A percentile compares a stretch with the other conserved stretches of the same genome.
Evolutionary conservation across 2,329 filamentous ascomycete genomes (phyloP).

Genomic region (Fusarium xyrophilum): DNA sequence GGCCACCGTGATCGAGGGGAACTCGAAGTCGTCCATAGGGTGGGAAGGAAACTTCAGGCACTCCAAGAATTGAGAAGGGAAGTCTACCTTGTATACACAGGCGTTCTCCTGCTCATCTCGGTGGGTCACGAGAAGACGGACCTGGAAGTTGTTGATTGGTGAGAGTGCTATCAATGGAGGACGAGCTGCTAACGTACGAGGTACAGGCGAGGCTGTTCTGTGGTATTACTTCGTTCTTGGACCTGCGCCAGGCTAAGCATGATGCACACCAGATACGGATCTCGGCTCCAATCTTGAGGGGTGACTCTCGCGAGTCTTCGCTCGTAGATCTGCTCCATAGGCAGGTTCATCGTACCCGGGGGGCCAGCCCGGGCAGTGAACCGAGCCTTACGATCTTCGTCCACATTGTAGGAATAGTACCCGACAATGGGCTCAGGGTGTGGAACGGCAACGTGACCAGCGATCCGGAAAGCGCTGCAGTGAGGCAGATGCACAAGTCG

Average conservation of each 20-base stretch:
- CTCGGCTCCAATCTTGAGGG: fast-evolving
- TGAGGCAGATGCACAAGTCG: neutral
- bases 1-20: neutral
- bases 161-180: fast-evolving
- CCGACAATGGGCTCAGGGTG: neutral
- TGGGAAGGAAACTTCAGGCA: neutral
- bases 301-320: neutral
- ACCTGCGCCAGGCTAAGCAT: neutral
- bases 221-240: fast-evolving
- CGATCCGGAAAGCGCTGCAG: neutral
- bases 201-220: neutral
- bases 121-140: neutral
- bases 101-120: neutral
- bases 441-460: neutral
- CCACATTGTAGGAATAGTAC: neutral
- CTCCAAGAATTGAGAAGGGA: neutral
- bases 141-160: neutral
- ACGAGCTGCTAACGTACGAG: neutral
- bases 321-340: neutral
- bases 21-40: neutral
- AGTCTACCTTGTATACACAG: neutral
- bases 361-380: neutral
- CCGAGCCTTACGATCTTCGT: neutral
- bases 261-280: neutral
- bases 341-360: neutral